phyloP scores from a whole-genome alignment of 1,284 basidiomycete species.

The Cryptococcus sp. region DNA sequence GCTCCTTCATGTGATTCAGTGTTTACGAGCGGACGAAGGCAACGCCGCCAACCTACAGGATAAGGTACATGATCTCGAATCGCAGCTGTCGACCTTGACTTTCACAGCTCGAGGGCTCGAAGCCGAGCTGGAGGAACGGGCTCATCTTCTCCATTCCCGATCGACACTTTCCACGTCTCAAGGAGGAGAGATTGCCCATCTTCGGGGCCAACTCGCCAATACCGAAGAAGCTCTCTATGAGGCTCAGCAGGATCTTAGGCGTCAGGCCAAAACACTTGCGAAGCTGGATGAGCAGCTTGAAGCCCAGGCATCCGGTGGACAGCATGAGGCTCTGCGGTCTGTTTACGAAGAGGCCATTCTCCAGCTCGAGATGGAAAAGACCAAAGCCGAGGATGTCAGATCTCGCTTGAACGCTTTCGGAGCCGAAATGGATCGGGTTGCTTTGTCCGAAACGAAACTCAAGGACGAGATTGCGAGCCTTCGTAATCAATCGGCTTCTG shows the following conservation, averaged over 20 bases:
- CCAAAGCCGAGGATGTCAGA: slow-evolving; percentile 10
- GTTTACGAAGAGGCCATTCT: slow-evolving; percentile 10
- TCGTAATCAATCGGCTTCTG: slow-evolving; percentile 7
- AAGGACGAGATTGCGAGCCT: slow-evolving; percentile 13
- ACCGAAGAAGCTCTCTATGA: neutral
- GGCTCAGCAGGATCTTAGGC: too few species aligned
- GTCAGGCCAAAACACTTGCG: neutral
- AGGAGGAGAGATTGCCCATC: neutral
- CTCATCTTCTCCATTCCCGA: neutral
- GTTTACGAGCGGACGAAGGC: neutral
- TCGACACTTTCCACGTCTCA: neutral
- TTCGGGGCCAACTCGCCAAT: neutral
- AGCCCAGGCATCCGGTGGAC: neutral
- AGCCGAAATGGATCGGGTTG: slow-evolving; percentile 28
- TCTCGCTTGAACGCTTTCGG: slow-evolving; percentile 22
- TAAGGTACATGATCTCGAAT: neutral
- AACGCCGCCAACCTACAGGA: neutral
- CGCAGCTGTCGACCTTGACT: neutral
- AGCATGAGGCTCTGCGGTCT: too few species aligned
- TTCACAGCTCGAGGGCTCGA: neutral
- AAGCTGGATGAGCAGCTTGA: neutral
- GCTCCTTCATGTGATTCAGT: neutral
- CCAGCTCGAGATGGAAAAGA: slow-evolving; percentile 18
- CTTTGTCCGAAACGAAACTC: slow-evolving; percentile 19
- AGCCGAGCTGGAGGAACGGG: neutral